A percentile compares a stretch with the other conserved stretches of the same genome.
These are phyloP conservation scores for Ophiocordyceps camponoti-saundersi DNA, from an alignment of 2,329 filamentous ascomycete genomes.

Conservation along the genomic window DNA sequence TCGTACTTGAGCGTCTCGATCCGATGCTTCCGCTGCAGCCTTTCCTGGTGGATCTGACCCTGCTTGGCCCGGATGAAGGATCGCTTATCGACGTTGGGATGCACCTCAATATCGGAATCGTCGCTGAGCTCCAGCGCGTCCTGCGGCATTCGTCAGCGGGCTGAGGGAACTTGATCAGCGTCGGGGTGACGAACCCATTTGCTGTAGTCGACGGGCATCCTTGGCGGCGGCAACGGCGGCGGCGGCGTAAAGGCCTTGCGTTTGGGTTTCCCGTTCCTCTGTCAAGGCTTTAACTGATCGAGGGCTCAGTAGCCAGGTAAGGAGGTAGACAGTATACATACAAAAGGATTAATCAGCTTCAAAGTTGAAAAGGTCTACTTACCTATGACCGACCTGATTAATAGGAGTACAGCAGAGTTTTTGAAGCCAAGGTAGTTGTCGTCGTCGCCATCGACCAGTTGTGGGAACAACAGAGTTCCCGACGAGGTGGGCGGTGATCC, in stretches of 20 bases:
- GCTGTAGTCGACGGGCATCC: constrained; percentile 42
- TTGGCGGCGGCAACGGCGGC: not conserved
- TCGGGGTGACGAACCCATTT: constrained; percentile 45
- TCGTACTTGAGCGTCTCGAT: constrained; percentile 90
- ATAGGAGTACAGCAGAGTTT: too few relatives aligned
- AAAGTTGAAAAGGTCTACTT: too few relatives aligned
- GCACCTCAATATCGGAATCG: constrained; percentile 94
- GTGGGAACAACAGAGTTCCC: too few relatives aligned
- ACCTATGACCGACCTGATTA: too few relatives aligned
- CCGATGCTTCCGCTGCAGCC: constrained; percentile 67
- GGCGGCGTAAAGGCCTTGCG: too few relatives aligned
- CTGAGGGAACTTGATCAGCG: not conserved
- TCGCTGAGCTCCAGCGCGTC: constrained; percentile 92
- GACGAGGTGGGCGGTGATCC: too few relatives aligned
- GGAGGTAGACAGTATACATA: not conserved
- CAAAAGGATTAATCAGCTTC: not conserved
- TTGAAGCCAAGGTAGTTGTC: too few relatives aligned
- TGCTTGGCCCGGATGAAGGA: constrained; percentile 99
- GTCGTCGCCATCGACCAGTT: too few relatives aligned
- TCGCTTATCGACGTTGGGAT: constrained; percentile 95
- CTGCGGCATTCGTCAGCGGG: constrained; percentile 18
- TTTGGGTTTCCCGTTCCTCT: not conserved
- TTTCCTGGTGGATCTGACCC: constrained; percentile 86
- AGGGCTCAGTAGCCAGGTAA: not conserved
- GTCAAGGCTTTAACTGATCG: too few relatives aligned